phyloP scores from a whole-genome alignment of 2,329 filamentous ascomycete species.

The Cladophialophora psammophila region DNA sequence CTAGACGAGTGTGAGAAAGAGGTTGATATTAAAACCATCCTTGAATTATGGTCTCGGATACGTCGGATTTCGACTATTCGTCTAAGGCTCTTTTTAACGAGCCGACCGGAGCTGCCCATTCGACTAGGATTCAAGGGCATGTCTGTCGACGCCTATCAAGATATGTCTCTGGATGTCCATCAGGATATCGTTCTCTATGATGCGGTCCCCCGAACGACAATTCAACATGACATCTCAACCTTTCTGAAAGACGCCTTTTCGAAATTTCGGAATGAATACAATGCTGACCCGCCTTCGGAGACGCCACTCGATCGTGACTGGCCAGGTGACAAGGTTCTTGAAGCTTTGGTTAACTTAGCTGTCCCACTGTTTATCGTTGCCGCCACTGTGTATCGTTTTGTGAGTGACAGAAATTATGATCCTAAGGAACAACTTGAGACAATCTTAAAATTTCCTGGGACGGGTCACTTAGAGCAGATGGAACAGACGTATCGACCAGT shows the following conservation, averaged over 20 bases:
- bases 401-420: no score
- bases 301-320: slow-evolving; percentile 23
- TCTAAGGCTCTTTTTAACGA: slow-evolving; percentile 44
- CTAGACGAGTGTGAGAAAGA: slow-evolving; percentile 44
- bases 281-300: not conserved
- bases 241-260: slow-evolving; percentile 7
- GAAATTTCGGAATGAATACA: slow-evolving; percentile 19
- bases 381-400: slow-evolving; percentile 42
- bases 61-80: slow-evolving; percentile 24
- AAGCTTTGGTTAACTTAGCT: slow-evolving; percentile 43
- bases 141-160: slow-evolving; percentile 18
- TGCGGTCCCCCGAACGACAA: slow-evolving; percentile 34
- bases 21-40: slow-evolving; percentile 37
- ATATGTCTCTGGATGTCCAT: no score
- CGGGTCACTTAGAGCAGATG: no score
- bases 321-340: slow-evolving; percentile 41
- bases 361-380: slow-evolving; percentile 45
- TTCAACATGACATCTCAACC: slow-evolving; percentile 29
- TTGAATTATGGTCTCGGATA: slow-evolving; percentile 37
- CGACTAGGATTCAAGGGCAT: slow-evolving; percentile 39
- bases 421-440: no score
- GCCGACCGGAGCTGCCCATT: slow-evolving; percentile 44
- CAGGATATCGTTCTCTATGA: slow-evolving; percentile 42
- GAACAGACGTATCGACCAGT: slow-evolving; percentile 25
- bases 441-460: no score